Percentiles rank a stretch among this genome's conserved stretches.
Conservation (phyloP, 139 green algal genomes). For the Spirogloea muscicola region DNA sequence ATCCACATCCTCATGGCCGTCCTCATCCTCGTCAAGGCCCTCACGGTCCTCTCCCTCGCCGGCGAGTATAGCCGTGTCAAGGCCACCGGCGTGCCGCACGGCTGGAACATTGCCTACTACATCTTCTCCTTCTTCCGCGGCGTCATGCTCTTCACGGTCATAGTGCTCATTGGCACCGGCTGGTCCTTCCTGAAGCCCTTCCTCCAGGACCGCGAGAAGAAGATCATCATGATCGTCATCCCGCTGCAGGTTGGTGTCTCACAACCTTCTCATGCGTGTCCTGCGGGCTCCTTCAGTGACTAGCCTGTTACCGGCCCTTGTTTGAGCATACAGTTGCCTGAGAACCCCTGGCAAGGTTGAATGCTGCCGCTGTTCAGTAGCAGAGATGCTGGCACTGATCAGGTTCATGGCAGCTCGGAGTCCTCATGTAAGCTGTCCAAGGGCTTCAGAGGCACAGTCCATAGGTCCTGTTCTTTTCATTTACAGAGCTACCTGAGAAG, state of each 20-base stretch:
- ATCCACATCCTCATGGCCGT: constrained; percentile 91
- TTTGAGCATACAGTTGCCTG: too few relatives aligned
- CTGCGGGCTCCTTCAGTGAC: too few relatives aligned
- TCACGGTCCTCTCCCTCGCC: constrained; percentile 75
- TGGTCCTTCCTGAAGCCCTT: constrained; percentile 95
- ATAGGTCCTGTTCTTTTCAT: too few relatives aligned
- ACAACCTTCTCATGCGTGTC: neutral
- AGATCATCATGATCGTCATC: constrained; percentile 83
- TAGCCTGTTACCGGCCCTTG: too few relatives aligned
- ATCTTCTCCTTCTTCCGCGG: constrained; percentile 86
- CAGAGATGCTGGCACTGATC: too few relatives aligned
- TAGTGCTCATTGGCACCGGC: constrained; percentile 94
- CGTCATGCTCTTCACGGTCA: constrained; percentile 85
- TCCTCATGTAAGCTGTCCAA: too few relatives aligned
- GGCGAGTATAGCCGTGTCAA: constrained; percentile 71
- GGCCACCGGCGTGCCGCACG: constrained; percentile 68
- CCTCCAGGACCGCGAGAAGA: constrained; percentile 80
- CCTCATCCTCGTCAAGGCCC: constrained; percentile 79
- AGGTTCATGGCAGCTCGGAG: too few relatives aligned
- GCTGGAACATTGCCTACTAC: constrained; percentile 97
- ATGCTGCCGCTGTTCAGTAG: too few relatives aligned
- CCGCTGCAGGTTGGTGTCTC: constrained; percentile 69
- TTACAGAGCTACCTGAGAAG: too few relatives aligned
- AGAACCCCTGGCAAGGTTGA: too few relatives aligned
- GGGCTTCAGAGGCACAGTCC: too few relatives aligned